Evolutionary conservation across 495 filamentous ascomycete genomes (phyloP).

Genomic region (Lasiosphaeria ovina): DNA sequence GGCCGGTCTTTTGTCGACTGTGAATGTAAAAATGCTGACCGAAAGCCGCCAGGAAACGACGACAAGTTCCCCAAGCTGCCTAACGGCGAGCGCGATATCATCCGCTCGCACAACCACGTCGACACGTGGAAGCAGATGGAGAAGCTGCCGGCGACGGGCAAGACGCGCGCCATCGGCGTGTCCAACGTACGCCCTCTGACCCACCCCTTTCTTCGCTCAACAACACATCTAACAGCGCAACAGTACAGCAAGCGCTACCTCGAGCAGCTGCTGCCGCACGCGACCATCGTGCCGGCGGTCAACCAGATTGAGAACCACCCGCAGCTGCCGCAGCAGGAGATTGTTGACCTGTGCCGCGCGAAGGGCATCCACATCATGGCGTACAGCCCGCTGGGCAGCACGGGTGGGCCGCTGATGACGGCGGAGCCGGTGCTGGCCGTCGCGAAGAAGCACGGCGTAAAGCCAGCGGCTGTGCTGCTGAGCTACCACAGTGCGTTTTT

Average conservation of each 20-base stretch:
- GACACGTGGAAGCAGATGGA: conserved; percentile 83
- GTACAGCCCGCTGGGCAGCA: conserved; percentile 75
- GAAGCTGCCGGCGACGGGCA: conserved; percentile 62
- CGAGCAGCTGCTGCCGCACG: conserved; percentile 66
- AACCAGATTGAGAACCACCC: conserved; percentile 94
- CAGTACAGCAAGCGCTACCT: conserved; percentile 69
- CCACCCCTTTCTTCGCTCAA: background rate
- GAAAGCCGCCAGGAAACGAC: conserved; percentile 58
- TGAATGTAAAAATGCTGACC: background rate
- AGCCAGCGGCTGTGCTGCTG: conserved; percentile 61
- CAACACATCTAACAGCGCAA: background rate
- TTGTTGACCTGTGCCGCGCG: conserved; percentile 69
- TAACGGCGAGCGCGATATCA: conserved; percentile 68
- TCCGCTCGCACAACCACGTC: conserved; percentile 61
- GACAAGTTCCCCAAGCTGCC: conserved; percentile 70
- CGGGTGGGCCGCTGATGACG: conserved; percentile 68
- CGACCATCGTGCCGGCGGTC: conserved; percentile 68
- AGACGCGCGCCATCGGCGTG: conserved; percentile 75
- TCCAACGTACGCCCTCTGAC: conserved; percentile 51
- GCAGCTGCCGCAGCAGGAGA: conserved; percentile 79
- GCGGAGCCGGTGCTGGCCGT: conserved; percentile 67
- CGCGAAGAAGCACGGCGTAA: conserved; percentile 65
- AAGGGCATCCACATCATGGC: conserved; percentile 76
- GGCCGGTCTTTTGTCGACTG: background rate
- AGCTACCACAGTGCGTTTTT: conserved; percentile 69